Conservation (phyloP, 1,284 basidiomycete genomes). For the Leucoagaricus sp. region DNA sequence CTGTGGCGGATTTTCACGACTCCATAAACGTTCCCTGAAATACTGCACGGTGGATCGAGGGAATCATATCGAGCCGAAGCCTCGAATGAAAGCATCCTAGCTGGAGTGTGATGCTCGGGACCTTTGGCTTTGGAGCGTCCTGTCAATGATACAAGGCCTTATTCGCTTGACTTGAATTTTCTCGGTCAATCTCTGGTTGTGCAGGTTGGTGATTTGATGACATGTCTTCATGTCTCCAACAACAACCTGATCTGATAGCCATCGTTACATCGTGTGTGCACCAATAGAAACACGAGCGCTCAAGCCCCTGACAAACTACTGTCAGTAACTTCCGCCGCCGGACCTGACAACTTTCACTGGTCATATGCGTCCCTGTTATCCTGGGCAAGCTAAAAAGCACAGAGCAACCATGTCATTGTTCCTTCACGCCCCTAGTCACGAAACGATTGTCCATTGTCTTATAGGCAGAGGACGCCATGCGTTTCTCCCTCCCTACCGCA, state of each 20-base stretch:
- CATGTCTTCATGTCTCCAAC: neutral
- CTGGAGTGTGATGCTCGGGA: too few relatives aligned
- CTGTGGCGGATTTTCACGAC: too few relatives aligned
- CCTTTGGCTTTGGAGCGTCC: too few relatives aligned
- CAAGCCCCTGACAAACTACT: neutral
- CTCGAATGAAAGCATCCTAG: too few relatives aligned
- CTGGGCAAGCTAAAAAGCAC: neutral
- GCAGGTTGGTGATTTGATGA: neutral
- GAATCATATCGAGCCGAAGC: too few relatives aligned
- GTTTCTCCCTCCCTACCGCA: neutral
- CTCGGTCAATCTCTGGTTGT: too few relatives aligned
- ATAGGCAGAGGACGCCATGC: conserved; percentile 2
- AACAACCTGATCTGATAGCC: neutral
- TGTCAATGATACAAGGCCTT: too few relatives aligned
- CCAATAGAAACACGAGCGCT: neutral
- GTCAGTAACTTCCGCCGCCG: too few relatives aligned
- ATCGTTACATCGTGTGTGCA: neutral
- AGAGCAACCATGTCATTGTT: neutral
- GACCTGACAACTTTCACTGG: neutral
- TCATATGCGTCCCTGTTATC: neutral
- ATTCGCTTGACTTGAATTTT: too few relatives aligned
- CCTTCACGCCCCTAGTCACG: neutral
- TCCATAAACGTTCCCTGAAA: too few relatives aligned
- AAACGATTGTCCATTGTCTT: neutral
- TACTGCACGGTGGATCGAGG: too few relatives aligned